Evolutionary conservation across 257 asterid genomes (phyloP).

Genomic region (Primulina eburnea): DNA sequence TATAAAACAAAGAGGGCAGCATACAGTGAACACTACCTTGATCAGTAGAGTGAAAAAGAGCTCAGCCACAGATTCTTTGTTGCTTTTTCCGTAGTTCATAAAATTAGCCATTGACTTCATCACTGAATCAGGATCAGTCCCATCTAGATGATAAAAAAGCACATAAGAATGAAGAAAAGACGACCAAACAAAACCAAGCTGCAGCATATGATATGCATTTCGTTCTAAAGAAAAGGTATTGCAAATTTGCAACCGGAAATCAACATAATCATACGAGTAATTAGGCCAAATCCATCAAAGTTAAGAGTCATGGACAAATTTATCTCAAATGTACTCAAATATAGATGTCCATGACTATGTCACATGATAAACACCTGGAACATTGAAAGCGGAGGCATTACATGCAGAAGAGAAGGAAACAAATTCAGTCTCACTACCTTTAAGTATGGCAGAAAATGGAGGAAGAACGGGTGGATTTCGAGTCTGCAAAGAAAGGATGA

Average conservation of each 20-base stretch:
- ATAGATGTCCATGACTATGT: background rate
- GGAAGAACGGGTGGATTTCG: conserved; percentile 86
- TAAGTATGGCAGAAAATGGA: conserved; percentile 67
- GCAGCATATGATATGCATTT: background rate
- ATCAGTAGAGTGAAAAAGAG: conserved; percentile 74
- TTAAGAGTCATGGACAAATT: background rate
- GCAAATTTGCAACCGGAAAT: background rate
- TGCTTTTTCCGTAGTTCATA: conserved; percentile 55
- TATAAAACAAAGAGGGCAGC: background rate
- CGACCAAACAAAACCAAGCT: conserved; percentile 13
- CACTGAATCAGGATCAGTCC: conserved; percentile 66
- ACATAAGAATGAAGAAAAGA: conserved; percentile 18
- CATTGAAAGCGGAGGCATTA: background rate
- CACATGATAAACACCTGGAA: background rate
- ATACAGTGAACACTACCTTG: conserved; percentile 46
- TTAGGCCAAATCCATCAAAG: background rate
- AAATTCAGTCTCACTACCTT: conserved; percentile 43
- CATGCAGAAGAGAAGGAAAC: conserved; percentile 1
- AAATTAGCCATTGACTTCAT: conserved; percentile 47
- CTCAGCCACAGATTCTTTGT: conserved; percentile 72
- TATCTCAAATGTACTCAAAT: background rate
- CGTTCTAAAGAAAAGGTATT: background rate
- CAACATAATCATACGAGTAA: background rate
- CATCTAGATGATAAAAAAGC: conserved; percentile 47
- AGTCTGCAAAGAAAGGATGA: conserved; percentile 46